Evolutionary conservation across 345 rosid species (phyloP).

Genomic region (Brassica napus): Da-Ae NC_063449.1:34602501-34603000

Average conservation of each 20-base stretch:
- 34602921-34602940: slow-evolving; percentile 41
- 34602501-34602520: too few relatives aligned
- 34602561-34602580: slow-evolving; percentile 17
- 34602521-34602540: neutral
- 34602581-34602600: slow-evolving; percentile 25
- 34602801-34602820: slow-evolving; percentile 46
- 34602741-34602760: slow-evolving; percentile 46
- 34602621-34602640: neutral
- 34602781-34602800: slow-evolving; percentile 46
- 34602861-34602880: slow-evolving; percentile 41
- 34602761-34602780: slow-evolving; percentile 43
- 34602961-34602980: slow-evolving; percentile 35
- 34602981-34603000: slow-evolving; percentile 43
- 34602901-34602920: slow-evolving; percentile 41
- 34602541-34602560: slow-evolving; percentile 25
- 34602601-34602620: slow-evolving; percentile 6
- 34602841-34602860: slow-evolving; percentile 46
- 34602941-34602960: slow-evolving; percentile 42
- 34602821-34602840: slow-evolving; percentile 49
- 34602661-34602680: slow-evolving; percentile 60
- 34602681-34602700: slow-evolving; percentile 69
- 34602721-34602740: slow-evolving; percentile 57
- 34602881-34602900: slow-evolving; percentile 39
- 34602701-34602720: slow-evolving; percentile 47
- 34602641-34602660: neutral